phyloP scores from a whole-genome alignment of 306 rosid species.

The Prunus persica region Prunus_persica_NCBIv2 NC_034014.1:24202001-24202500 shows the following conservation, averaged over 20 bases:
- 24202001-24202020: slow-evolving; percentile 1
- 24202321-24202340: too few relatives aligned
- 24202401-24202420: background rate
- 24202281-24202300: background rate
- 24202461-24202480: background rate
- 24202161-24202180: slow-evolving; percentile 99
- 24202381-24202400: background rate
- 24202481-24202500: background rate
- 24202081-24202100: slow-evolving; percentile 48
- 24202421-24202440: background rate
- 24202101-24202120: slow-evolving; percentile 49
- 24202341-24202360: too few relatives aligned
- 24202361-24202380: background rate
- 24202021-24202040: slow-evolving; percentile 13
- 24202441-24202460: background rate
- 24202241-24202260: background rate
- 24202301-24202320: background rate
- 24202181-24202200: slow-evolving; percentile 93
- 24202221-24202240: background rate
- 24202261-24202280: background rate
- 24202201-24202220: slow-evolving; percentile 77
- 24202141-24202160: slow-evolving; percentile 70
- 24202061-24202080: slow-evolving; percentile 57
- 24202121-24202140: slow-evolving; percentile 58
- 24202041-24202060: slow-evolving; percentile 51